Evolutionary conservation across 1,139 yeast genomes (phyloP), one percentile per base, ranked within the genome.

Genomic region (Meyerozyma smithsonii): DNA sequence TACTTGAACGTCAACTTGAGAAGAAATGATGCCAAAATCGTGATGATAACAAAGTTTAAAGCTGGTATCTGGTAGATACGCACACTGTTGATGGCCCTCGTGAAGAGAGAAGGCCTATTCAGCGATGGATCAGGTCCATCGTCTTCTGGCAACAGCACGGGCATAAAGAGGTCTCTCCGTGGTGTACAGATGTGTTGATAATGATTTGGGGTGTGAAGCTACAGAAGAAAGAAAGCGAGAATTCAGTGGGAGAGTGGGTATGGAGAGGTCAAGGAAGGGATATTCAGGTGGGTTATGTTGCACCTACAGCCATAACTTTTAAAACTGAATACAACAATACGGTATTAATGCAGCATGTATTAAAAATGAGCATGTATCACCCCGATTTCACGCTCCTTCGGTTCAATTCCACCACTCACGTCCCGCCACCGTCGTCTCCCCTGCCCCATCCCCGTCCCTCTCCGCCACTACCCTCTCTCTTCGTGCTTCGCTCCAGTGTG

Each of bases 1-100:
- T 83, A 84, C 39, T 72, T 70, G 21, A 76, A 67, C 3, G 85
- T 77, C 36, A 81, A 63, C 45, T 70, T 74, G 41, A 72, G 52
- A 11, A 84, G 58, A 35, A 81, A 66, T 28, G 57, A 54, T 2
- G 78, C 73, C 48, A 83, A 69, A 0, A 76, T 52, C 1, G 62
- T 36, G 10, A 83, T 64, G 17, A 83, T 74, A 8, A 64, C 41
- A 62, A 79, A 74, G 52, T 82, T 84, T 36, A 81, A 48, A 0
- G 73, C 39, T 0, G 89, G 86, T 8, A 72, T 56, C 45, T 69
- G 66, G 46, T 61, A 55, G 19, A 70, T 48, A 30, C 77, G 51
- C 5, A 64, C 44, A 16, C 66, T 54, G 43, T 70, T 71, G 41
- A 68, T 44, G 6, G 64, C 40, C 28, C 62, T 52, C 4, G 61